These are phyloP conservation scores for Penicillium sp. DNA, from an alignment of 2,329 filamentous ascomycete species.

Conservation along the genomic window DNA sequence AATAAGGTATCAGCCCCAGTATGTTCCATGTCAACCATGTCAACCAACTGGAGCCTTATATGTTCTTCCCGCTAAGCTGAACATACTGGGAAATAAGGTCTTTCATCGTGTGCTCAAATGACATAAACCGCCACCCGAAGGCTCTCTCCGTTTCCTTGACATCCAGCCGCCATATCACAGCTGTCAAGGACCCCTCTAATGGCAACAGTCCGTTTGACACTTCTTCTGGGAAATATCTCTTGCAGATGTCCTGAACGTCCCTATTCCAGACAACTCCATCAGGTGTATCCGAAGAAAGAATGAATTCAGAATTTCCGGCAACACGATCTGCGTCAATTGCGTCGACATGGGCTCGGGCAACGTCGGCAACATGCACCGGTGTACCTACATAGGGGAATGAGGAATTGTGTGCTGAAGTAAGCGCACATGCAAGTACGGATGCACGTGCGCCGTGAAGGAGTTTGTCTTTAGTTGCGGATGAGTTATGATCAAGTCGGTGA, in stretches of 20 bases:
- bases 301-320: slow-evolving; percentile 1
- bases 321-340: neutral
- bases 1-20: too few species aligned
- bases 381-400: slow-evolving; percentile 3
- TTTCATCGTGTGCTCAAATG: neutral
- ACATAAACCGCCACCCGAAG: neutral
- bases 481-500: neutral
- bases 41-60: too few species aligned
- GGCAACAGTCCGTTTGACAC: neutral
- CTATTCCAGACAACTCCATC: slow-evolving; percentile 1
- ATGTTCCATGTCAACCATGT: too few species aligned
- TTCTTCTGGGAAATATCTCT: neutral
- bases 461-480: neutral
- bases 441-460: neutral
- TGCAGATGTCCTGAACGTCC: neutral
- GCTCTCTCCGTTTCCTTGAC: neutral
- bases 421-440: neutral
- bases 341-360: slow-evolving; percentile 2
- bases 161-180: neutral
- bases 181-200: neutral
- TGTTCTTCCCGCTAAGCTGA: neutral
- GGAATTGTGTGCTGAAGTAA: neutral
- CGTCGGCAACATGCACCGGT: slow-evolving; percentile 2
- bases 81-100: neutral
- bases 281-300: slow-evolving; percentile 1